Base-by-base conservation (phyloP, 352 stramenopile genomes). In the Aphanomyces cochlioides region DNA sequence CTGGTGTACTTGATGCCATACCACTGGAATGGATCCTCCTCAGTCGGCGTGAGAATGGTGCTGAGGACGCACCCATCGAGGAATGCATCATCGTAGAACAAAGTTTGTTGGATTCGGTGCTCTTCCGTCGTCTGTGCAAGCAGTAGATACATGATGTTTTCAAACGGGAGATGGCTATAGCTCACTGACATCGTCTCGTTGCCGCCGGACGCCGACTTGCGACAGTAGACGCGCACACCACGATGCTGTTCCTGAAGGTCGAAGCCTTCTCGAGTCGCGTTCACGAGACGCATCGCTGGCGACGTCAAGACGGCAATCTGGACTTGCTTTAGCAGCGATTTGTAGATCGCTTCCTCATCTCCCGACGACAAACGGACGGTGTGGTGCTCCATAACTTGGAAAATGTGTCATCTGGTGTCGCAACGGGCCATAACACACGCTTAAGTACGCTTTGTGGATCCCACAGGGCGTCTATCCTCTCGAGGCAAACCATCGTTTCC, bases 1-100 rank as follows among this genome's bases (percentile, higher is more conserved):
- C 43, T 61, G 54, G 54, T 39, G 21, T 61, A 61, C 54, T 61
- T 61, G 54, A 61, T 19, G 5, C 54, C 54, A 40, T 40, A 61
- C 54, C 54, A 61, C 28, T 61, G 54, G 36, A 61, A 61, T 10
- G 54, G 54, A 61, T 61, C 54, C n/a, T 61, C 54, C 1, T 61
- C 54, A 10, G 54, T 61, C 19, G 54, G 54, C 17, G 54, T 40
- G 5, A 39, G 5, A 7, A 37, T n/a, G 1, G 54, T 61, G 15
- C 15, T 39, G 1, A 61, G 34, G 54, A 61, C 21, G 36, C 54
- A 40, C n/a, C 54, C 54, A 37, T 61, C 54, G 15, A 61, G 21
- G n/a, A 61, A 61, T 41, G 54, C 54, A 12, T 61, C 54, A 1
- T 61, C 54, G 28, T 43, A 37, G n/a, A 61, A 61, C 6, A 61